Conservation (phyloP, 139 green algal species). For the Coelastrella sp. region DNA sequence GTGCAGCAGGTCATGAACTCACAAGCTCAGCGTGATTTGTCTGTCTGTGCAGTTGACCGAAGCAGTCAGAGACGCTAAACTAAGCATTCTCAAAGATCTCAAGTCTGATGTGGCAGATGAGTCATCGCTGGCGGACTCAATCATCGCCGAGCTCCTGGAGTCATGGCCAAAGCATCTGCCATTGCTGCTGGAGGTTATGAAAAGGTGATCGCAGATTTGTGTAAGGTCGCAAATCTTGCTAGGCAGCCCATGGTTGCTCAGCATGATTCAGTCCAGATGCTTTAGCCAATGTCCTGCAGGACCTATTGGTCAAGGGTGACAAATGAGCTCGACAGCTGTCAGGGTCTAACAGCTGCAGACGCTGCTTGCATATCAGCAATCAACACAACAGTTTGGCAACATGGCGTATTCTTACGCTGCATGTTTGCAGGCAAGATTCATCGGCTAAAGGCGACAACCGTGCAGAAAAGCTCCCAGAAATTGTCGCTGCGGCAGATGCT, state of each 20-base stretch:
- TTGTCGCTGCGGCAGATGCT: constrained; percentile 65
- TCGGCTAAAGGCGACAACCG: constrained; percentile 18
- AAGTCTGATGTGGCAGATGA: constrained; percentile 12
- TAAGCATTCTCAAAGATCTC: constrained; percentile 53
- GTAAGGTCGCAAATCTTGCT: too few relatives aligned
- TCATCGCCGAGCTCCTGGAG: constrained; percentile 60
- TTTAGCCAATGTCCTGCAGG: too few relatives aligned
- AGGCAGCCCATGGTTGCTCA: neutral
- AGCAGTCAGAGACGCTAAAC: constrained; percentile 77
- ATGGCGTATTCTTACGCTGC: neutral
- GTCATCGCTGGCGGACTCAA: neutral
- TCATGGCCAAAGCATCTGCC: constrained; percentile 76
- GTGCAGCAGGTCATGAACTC: neutral
- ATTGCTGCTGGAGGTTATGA: constrained; percentile 76
- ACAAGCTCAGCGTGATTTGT: too few relatives aligned
- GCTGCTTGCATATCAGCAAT: neutral
- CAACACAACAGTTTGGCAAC: neutral
- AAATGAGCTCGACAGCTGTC: too few relatives aligned
- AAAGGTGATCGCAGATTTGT: neutral
- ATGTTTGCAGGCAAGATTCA: neutral
- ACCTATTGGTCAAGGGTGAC: too few relatives aligned
- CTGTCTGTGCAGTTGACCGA: constrained; percentile 57
- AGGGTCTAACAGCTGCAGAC: too few relatives aligned
- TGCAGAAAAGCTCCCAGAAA: neutral
- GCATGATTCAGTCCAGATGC: neutral